Base-by-base conservation (phyloP, 371 early-diverging fungal species). In the Syncephalastrum sp. region DNA sequence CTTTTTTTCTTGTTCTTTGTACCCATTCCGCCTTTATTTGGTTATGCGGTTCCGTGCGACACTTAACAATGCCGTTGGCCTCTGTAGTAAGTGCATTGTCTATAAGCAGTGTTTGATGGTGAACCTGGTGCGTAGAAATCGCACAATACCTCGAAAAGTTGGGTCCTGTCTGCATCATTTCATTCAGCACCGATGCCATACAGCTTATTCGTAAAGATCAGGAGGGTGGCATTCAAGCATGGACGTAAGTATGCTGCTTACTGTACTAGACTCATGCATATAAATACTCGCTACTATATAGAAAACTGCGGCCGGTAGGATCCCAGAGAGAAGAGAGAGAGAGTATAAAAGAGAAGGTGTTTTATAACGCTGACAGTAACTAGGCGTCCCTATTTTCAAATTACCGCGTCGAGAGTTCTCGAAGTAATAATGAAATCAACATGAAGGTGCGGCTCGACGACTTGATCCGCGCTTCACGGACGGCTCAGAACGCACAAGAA, bases 361-460 rank as follows among this genome's bases (percentile, higher is more conserved):
- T 21, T 21, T 21, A 21, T 21, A 21, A 0, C 21, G 21, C 29
- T 14, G 41, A 19, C 17, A 13, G 6, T 46, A 19, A 13, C 6
- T 63, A 87, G 84, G 66, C 77, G 27, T 60, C 74, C 2, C 33
- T 87, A 3, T 84, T 87, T 59, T 78, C 81, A 45, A 72, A 77
- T 29, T 83, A 79, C 65, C 67, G 70, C n/a, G 57, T 86, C 25
- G 80, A 80, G 59, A 75, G 75, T 50, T 17, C 59, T 5, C 46
- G 56, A 19, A 57, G 69, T 23, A 59, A 60, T 21, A 77, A 83
- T 51, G 74, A 79, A 29, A 82, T 88, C 50, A 75, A 69, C 47
- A 50, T 88, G 16, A 66, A 71, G 17, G 42, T 86, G 19, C 23
- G 57, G 8, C 60, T 78, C 10, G 81, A 82, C 43, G 72, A 76